A percentile compares a stretch with the other conserved stretches of the same genome.
Evolutionary conservation across 192 early-diverging fungal genomes (phyloP).

Genomic region (Allomyces macrogynus): DNA sequence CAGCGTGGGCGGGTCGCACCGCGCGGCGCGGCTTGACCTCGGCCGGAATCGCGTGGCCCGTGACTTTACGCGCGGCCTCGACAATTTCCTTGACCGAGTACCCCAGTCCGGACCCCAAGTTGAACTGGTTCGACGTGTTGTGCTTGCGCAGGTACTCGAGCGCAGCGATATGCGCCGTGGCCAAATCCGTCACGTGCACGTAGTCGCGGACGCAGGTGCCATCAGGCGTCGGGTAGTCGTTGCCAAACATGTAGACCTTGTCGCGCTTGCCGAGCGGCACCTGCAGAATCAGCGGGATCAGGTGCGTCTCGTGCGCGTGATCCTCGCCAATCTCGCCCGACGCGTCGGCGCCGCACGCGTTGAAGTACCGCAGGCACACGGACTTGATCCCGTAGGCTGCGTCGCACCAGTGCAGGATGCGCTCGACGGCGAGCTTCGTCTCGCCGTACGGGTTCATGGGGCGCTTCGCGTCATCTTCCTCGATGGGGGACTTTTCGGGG

Average conservation of each 20-base stretch:
- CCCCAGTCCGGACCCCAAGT: constrained; percentile 79
- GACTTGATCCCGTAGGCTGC: constrained; percentile 42
- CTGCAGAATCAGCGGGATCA: constrained; percentile 75
- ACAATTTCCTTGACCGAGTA: constrained; percentile 85
- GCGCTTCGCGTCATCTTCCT: constrained; percentile 39
- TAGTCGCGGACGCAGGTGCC: constrained; percentile 91
- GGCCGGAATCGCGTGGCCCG: constrained; percentile 58
- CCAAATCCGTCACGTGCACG: constrained; percentile 85
- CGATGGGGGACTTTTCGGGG: constrained; percentile 47
- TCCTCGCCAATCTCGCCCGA: constrained; percentile 84
- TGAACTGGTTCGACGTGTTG: constrained; percentile 53
- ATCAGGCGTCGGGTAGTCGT: constrained; percentile 78
- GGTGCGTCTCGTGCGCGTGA: constrained; percentile 64
- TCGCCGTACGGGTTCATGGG: constrained; percentile 88
- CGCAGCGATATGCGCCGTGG: constrained; percentile 69
- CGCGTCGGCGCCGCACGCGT: constrained; percentile 80
- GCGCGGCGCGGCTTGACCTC: constrained; percentile 25
- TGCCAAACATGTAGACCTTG: constrained; percentile 71
- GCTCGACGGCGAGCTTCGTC: constrained; percentile 87
- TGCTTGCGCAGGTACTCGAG: constrained; percentile 47
- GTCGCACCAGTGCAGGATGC: constrained; percentile 49
- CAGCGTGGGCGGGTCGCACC: constrained; percentile 30
- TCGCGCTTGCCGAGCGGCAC: constrained; percentile 68
- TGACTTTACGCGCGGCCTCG: constrained; percentile 56
- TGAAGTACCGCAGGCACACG: constrained; percentile 70